These are phyloP conservation scores for Escallonia rubra DNA, from an alignment of 129 eudicot genomes.

Conservation along the genomic window DNA sequence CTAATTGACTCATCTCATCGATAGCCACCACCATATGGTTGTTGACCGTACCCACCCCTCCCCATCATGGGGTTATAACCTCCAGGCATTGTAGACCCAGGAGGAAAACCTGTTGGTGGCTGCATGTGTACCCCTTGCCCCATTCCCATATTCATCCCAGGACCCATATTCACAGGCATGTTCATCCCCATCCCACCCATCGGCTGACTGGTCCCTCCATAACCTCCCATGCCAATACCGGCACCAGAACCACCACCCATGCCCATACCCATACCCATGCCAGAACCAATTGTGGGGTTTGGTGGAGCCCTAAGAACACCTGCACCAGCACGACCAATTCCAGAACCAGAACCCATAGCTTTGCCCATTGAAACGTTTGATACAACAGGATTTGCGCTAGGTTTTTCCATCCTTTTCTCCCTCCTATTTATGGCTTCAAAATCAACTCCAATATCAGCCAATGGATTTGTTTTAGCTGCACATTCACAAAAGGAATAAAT, in stretches of 20 bases:
- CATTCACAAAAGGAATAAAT: neutral
- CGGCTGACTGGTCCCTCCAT: conserved; percentile 38
- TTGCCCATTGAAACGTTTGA: conserved; percentile 86
- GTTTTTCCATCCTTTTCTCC: conserved; percentile 95
- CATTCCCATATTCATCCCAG: conserved; percentile 43
- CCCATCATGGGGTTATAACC: conserved; percentile 79
- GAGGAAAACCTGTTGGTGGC: conserved; percentile 46
- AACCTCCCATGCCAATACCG: conserved; percentile 47
- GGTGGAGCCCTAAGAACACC: conserved; percentile 58
- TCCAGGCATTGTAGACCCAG: conserved; percentile 51
- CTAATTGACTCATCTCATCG: conserved; percentile 18
- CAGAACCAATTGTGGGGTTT: conserved; percentile 66
- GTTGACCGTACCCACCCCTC: conserved; percentile 72
- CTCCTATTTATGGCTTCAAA: conserved; percentile 90
- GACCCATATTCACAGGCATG: conserved; percentile 23
- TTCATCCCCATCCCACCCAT: conserved; percentile 34
- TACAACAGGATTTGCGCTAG: conserved; percentile 44
- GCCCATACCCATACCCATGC: conserved; percentile 49
- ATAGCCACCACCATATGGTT: conserved; percentile 80
- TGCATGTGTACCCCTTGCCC: conserved; percentile 64
- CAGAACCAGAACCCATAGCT: conserved; percentile 99
- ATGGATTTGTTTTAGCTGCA: conserved; percentile 94
- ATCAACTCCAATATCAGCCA: conserved; percentile 84
- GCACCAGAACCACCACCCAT: conserved; percentile 39
- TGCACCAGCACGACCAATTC: conserved; percentile 87